Evolutionary conservation across 768 basidiomycete genomes (phyloP).

Genomic region (Dendrothele bispora): DNA sequence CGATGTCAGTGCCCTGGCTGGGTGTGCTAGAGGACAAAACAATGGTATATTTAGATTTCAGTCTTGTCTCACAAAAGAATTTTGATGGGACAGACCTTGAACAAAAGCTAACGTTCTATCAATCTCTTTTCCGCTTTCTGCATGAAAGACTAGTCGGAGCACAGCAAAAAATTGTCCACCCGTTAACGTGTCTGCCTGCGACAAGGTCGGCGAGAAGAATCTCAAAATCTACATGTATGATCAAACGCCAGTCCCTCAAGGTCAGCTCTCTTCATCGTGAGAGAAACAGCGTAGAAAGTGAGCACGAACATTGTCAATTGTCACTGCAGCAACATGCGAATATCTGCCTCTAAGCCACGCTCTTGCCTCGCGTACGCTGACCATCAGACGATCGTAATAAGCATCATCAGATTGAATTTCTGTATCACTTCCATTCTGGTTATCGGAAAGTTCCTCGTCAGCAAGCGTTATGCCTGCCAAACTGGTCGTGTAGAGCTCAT

Average conservation of each 20-base stretch:
- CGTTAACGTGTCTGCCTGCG: constrained; percentile 50
- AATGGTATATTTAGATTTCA: no score
- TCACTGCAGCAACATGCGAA: constrained; percentile 44
- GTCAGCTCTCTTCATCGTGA: no score
- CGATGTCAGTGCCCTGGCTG: constrained; percentile 16
- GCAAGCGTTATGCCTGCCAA: constrained; percentile 51
- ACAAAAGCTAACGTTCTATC: constrained; percentile 72
- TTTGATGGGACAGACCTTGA: constrained; percentile 54
- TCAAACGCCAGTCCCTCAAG: no score
- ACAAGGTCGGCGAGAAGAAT: constrained; percentile 59
- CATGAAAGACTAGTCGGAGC: constrained; percentile 65
- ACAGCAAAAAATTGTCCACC: constrained; percentile 80
- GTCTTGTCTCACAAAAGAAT: no score
- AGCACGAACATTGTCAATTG: constrained; percentile 58
- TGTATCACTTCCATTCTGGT: constrained; percentile 24
- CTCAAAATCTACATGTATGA: constrained; percentile 56
- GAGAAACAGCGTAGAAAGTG: background rate
- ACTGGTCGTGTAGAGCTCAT: constrained; percentile 62
- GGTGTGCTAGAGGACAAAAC: constrained; percentile 16
- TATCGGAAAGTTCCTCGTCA: no score
- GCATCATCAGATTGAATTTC: constrained; percentile 42
- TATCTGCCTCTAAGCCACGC: constrained; percentile 79
- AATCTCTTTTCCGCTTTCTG: constrained; percentile 56
- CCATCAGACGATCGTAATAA: constrained; percentile 51
- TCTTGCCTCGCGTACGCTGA: constrained; percentile 66